These are phyloP conservation scores for Fusarium sambucinum DNA, from an alignment of 2,329 filamentous ascomycete species.

Conservation along the genomic window DNA sequence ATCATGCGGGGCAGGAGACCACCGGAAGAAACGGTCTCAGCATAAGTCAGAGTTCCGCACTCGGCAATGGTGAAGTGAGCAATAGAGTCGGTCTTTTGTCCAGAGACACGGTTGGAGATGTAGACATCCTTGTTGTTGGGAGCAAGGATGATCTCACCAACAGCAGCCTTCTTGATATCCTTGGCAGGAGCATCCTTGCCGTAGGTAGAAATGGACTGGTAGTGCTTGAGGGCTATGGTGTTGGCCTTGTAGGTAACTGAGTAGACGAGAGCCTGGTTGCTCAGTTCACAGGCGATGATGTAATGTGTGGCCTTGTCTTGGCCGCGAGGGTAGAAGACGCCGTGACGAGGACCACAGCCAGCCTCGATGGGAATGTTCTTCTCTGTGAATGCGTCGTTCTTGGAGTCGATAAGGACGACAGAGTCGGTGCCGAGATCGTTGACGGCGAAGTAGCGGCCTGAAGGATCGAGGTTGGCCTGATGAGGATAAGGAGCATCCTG, in stretches of 20 bases:
- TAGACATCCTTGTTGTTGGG: conserved; percentile 60
- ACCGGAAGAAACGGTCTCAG: conserved; percentile 51
- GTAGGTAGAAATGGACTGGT: conserved; percentile 58
- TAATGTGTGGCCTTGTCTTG: conserved; percentile 57
- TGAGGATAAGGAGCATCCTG: conserved; percentile 59
- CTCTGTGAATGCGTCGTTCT: conserved; percentile 55
- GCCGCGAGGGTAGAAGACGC: conserved; percentile 59
- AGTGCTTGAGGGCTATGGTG: conserved; percentile 52
- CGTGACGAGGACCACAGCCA: conserved; percentile 64
- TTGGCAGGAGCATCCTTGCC: conserved; percentile 52
- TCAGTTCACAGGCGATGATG: conserved; percentile 61
- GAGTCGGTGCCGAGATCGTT: conserved; percentile 64
- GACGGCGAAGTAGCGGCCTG: conserved; percentile 62
- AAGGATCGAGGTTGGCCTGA: conserved; percentile 62
- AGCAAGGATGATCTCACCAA: conserved; percentile 60
- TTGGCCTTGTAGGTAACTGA: conserved; percentile 54
- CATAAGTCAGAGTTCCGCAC: conserved; percentile 51
- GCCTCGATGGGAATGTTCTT: conserved; percentile 52
- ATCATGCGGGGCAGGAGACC: conserved; percentile 62
- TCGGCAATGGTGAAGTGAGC: conserved; percentile 58
- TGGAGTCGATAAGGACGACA: conserved; percentile 60
- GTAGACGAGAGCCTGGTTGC: conserved; percentile 60
- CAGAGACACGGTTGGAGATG: conserved; percentile 64
- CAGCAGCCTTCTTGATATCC: conserved; percentile 55
- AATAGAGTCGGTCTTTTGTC: conserved; percentile 60